These are phyloP conservation scores for Boletus coccyginus DNA, from an alignment of 768 basidiomycete species.

Conservation along the genomic window DNA sequence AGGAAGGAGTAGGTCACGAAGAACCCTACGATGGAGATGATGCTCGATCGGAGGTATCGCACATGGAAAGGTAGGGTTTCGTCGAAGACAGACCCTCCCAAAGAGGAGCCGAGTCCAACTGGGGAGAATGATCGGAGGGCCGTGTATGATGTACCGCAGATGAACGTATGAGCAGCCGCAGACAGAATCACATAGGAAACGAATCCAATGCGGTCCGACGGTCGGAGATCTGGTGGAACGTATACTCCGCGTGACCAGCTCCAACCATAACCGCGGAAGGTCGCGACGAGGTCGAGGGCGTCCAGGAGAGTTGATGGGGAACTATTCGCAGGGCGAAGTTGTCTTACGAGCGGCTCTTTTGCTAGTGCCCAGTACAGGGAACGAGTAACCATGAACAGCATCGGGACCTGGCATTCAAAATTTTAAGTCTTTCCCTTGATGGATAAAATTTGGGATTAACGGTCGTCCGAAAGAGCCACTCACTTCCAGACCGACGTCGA, in stretches of 20 bases:
- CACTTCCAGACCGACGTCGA: not conserved
- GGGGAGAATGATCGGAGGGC: not conserved
- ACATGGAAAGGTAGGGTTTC: not conserved
- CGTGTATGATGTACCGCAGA: not conserved
- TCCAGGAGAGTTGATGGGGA: not conserved
- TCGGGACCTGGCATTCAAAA: not conserved
- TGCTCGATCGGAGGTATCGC: not conserved
- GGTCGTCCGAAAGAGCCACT: not conserved
- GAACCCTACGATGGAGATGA: not conserved
- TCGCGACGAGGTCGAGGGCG: not conserved
- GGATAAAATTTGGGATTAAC: too few relatives aligned
- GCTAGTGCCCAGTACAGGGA: not conserved
- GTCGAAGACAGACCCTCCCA: not conserved
- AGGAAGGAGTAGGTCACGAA: not conserved
- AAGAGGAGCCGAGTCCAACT: not conserved
- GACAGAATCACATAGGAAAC: not conserved
- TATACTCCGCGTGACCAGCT: not conserved
- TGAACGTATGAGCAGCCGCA: not conserved
- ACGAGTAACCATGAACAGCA: not conserved
- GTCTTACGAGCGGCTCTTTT: not conserved
- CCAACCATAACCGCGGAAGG: not conserved
- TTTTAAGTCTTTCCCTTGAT: not conserved
- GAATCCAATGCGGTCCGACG: not conserved
- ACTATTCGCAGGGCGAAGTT: not conserved
- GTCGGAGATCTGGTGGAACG: not conserved